Percentiles rank a stretch among this genome's conserved stretches.
phyloP scores from a whole-genome alignment of 495 filamentous ascomycete species.

The Chaetomidium leptoderma region DNA sequence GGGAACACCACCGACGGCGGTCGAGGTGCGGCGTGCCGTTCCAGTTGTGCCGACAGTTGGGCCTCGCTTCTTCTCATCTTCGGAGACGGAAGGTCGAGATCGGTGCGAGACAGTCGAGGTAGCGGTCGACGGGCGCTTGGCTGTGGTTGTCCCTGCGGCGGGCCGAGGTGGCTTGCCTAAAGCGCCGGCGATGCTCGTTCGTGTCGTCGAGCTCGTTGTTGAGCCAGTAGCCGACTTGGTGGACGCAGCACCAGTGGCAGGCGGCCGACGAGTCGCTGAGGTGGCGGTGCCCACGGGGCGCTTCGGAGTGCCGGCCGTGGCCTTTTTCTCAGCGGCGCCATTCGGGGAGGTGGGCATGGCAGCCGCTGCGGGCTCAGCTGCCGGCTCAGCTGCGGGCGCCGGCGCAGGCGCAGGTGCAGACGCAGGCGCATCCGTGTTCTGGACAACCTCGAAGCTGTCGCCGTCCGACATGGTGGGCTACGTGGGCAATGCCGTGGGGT shows the following conservation, averaged over 20 bases:
- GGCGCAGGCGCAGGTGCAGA: conserved; percentile 30
- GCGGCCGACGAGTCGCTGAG: conserved; percentile 19
- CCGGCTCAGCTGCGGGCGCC: conserved; percentile 29
- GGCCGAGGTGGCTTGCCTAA: conserved; percentile 39
- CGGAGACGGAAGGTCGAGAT: conserved; percentile 43
- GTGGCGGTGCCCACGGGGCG: conserved; percentile 22
- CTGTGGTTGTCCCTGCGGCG: conserved; percentile 24
- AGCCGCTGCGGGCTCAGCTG: conserved; percentile 10
- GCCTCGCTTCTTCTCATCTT: conserved; percentile 45
- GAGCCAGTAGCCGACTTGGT: conserved; percentile 41
- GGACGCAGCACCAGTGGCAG: conserved; percentile 24
- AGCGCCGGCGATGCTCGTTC: conserved; percentile 29
- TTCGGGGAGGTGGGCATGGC: conserved; percentile 28
- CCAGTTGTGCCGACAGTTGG: conserved; percentile 31
- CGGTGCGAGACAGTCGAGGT: conserved; percentile 36
- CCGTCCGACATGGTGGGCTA: conserved; percentile 43
- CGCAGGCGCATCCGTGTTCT: conserved; percentile 37
- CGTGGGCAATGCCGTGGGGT: background rate
- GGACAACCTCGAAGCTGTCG: conserved; percentile 40
- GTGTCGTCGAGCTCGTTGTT: conserved; percentile 37
- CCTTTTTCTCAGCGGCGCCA: conserved; percentile 31
- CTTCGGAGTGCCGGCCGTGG: conserved; percentile 28
- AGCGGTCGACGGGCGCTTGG: conserved; percentile 37
- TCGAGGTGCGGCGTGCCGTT: conserved; percentile 41
- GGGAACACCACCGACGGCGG: conserved; percentile 28